Base-by-base conservation (phyloP, 768 basidiomycete genomes). In the Boletales sp. region DNA sequence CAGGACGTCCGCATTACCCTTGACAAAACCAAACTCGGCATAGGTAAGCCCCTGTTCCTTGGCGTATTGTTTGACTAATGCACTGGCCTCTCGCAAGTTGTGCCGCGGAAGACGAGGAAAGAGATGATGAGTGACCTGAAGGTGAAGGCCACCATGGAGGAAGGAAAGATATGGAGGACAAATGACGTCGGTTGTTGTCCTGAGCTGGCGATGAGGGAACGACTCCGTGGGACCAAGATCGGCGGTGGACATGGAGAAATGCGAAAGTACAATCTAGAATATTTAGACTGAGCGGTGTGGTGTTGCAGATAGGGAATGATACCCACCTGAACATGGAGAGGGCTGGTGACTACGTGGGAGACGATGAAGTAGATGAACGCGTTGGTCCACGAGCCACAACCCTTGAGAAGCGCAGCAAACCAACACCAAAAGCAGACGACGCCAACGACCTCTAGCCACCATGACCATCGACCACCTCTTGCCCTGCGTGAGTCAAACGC, bases 81-180 rank as follows among this genome's bases (percentile, higher is more conserved):
- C 51, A 55, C 89, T 90, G 3, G 95, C 95, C 48, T 82, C 75
- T 33, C 82, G 80, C 46, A 99, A 78, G 65, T 96, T 94, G 74
- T 98, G 95, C 35, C 96, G 78, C 3, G 96, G 96, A 1, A 97
- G 75, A 11, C 96, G 85, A 17, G 96, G 96, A 74, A 97, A 97
- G 51, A 98, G 79, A 68, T 97, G 94, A 60, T 99, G 96, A 2
- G 95, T 93, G 38, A 97, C 91, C 69, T 99, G 96, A 12, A 98
- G 82, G 59, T 99, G 92, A 17, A 99, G 80, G n/a, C 96, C 96
- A 11, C 96, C 96, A 62, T 99, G 96, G 32, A 99, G 70, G 63
- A 94, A 97, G 45, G 80, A 89, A 58, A 97, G 77, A 31, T 82
- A 81, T 1, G 85, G 76, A 3, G 84, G 81, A 70, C 96, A 98